phyloP scores from a whole-genome alignment of 331 rosid genomes.

The Acacia concinna region DNA sequence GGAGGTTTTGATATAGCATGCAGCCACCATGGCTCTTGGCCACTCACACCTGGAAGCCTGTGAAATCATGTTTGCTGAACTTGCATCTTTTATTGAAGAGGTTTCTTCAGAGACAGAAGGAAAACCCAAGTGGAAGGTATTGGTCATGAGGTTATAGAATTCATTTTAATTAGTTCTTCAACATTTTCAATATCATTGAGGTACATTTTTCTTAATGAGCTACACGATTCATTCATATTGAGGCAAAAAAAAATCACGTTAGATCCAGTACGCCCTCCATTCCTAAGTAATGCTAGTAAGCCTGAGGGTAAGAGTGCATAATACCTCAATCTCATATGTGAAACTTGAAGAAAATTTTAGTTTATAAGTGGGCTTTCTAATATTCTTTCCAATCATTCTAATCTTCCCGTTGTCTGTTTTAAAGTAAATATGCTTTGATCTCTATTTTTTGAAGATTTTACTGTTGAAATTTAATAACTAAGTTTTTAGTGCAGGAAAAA shows the following conservation, averaged over 20 bases:
- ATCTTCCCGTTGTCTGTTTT: not conserved
- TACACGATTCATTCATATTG: not conserved
- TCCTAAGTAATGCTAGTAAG: not conserved
- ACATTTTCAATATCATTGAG: not conserved
- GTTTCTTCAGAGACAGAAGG: slow-evolving; percentile 88
- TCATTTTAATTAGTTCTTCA: slow-evolving; percentile 16
- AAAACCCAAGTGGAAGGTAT: slow-evolving; percentile 98
- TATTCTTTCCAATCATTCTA: not conserved
- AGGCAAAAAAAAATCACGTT: not conserved
- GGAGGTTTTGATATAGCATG: slow-evolving; percentile 62
- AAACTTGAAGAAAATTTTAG: not conserved
- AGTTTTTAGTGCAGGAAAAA: not conserved
- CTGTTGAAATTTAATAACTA: not conserved
- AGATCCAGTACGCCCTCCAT: not conserved
- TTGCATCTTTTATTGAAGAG: slow-evolving; percentile 85
- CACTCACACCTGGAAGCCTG: slow-evolving; percentile 93
- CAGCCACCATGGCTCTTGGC: slow-evolving; percentile 99
- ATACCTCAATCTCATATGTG: not conserved
- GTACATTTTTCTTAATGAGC: not conserved
- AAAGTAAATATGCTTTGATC: not conserved
- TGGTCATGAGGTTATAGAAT: slow-evolving; percentile 23
- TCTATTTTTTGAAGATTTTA: slow-evolving; percentile 4
- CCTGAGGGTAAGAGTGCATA: not conserved
- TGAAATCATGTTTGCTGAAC: slow-evolving; percentile 93
- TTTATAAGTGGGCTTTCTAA: not conserved